Evolutionary conservation across 305 asterid species (phyloP).

Genomic region (Galium porrigens): DNA sequence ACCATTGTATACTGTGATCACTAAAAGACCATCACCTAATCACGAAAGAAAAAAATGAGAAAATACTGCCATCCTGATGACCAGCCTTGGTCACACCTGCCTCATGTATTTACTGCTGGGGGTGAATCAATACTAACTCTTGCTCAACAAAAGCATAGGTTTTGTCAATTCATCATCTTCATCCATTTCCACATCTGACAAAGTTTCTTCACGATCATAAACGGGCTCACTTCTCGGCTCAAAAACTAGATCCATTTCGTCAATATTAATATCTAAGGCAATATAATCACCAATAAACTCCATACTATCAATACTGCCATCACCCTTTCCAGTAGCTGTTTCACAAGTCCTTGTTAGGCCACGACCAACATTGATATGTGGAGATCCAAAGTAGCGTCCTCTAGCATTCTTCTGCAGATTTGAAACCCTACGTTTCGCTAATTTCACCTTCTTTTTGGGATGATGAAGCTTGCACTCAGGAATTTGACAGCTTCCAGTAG

Average conservation of each 20-base stretch:
- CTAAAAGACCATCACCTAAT: conserved; percentile 1
- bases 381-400: conserved; percentile 82
- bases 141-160: conserved; percentile 27
- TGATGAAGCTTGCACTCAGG: conserved; percentile 92
- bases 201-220: conserved; percentile 15
- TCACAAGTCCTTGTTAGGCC: conserved; percentile 20
- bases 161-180: conserved; percentile 25
- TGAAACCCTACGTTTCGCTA: conserved; percentile 33
- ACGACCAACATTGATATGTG: conserved; percentile 28
- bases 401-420: conserved; percentile 37
- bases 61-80: conserved; percentile 6
- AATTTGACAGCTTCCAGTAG: conserved; percentile 58
- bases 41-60: not conserved
- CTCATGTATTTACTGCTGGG: conserved; percentile 19
- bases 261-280: conserved; percentile 45
- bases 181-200: conserved; percentile 15
- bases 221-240: conserved; percentile 17
- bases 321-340: conserved; percentile 28
- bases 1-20: not conserved
- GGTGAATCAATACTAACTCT: conserved; percentile 14
- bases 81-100: conserved; percentile 10
- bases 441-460: conserved; percentile 54
- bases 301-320: conserved; percentile 24
- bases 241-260: conserved; percentile 22
- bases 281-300: conserved; percentile 59